phyloP scores from a whole-genome alignment of 805 yeast species.

The Kuraishia piskuri region DNA sequence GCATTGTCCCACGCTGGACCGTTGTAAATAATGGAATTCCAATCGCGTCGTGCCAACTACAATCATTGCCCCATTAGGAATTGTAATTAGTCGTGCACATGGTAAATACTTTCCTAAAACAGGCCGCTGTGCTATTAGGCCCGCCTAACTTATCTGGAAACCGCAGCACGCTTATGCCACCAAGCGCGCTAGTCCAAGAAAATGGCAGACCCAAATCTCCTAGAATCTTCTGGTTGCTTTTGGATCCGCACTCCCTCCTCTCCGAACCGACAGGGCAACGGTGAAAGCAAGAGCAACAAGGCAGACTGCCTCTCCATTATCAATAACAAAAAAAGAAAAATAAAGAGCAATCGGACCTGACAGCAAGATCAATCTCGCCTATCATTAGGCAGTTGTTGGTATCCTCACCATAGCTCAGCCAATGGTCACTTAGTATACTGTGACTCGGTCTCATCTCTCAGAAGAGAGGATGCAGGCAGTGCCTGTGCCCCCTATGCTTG shows the following conservation, averaged over 20 bases:
- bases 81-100: not conserved
- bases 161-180: not conserved
- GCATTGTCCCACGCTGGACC: not conserved
- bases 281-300: not conserved
- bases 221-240: not conserved
- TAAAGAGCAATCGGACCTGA: too few relatives aligned
- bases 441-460: too few relatives aligned
- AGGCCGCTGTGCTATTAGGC: not conserved
- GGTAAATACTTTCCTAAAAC: not conserved
- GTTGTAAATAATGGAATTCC: not conserved
- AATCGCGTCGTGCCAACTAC: not conserved
- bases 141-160: not conserved
- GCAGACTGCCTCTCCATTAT: too few relatives aligned
- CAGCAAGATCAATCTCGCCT: too few relatives aligned
- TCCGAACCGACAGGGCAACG: not conserved
- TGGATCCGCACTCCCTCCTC: not conserved
- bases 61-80: not conserved
- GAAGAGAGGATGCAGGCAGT: not conserved
- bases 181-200: not conserved
- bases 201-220: not conserved
- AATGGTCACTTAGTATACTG: too few relatives aligned
- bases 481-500: not conserved
- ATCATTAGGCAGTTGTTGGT: too few relatives aligned
- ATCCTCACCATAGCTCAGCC: too few relatives aligned
- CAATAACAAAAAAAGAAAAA: too few relatives aligned